These are phyloP conservation scores for Solanum pimpinellifolium DNA, from an alignment of 257 asterid genomes.

Conservation along the genomic window DNA sequence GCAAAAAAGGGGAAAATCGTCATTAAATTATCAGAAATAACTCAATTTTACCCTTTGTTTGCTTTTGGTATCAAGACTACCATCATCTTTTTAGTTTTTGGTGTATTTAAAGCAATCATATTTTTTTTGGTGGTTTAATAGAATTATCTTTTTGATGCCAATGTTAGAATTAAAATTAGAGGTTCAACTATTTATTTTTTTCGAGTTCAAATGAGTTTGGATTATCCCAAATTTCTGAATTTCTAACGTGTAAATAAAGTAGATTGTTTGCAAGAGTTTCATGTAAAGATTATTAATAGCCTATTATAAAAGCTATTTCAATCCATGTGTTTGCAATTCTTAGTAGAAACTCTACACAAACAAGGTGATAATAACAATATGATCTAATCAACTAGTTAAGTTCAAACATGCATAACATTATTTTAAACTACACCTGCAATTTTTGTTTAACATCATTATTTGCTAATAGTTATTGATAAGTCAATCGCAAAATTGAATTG, in stretches of 20 bases:
- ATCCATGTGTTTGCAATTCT: background rate
- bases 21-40: too few species aligned
- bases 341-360: background rate
- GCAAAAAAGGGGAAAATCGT: too few species aligned
- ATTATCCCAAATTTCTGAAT: too few species aligned
- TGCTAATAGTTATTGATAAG: background rate
- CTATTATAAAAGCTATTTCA: too few species aligned
- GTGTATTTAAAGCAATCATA: too few species aligned
- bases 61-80: background rate
- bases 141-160: background rate
- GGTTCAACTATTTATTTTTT: background rate
- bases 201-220: background rate
- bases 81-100: too few species aligned
- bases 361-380: background rate
- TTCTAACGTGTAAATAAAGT: background rate
- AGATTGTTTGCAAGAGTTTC: too few species aligned
- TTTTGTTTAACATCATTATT: background rate
- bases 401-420: background rate
- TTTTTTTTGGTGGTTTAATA: background rate
- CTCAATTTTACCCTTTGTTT: background rate
- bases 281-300: too few species aligned
- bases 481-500: fast-evolving
- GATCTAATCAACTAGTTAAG: background rate
- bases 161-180: background rate
- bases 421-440: background rate